Percentiles rank a stretch among this genome's conserved stretches.
phyloP scores from a whole-genome alignment of 2,329 filamentous ascomycete genomes.

The Fusarium sp. region DNA sequence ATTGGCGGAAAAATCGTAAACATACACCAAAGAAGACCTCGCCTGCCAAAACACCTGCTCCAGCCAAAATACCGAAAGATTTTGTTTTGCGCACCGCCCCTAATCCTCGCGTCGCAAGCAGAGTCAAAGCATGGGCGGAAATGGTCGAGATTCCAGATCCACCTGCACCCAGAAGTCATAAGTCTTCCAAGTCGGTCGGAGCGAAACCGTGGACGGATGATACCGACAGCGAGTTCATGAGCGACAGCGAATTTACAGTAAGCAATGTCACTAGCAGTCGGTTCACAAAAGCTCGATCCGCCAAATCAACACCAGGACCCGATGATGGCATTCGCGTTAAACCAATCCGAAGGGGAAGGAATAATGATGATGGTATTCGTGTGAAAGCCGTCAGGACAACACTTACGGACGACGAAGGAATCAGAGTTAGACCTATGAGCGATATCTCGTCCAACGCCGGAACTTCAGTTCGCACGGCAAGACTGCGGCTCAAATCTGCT shows the following conservation, averaged over 20 bases:
- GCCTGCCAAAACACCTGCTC: constrained; percentile 46
- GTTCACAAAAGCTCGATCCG: constrained; percentile 32
- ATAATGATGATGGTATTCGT: constrained; percentile 49
- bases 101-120: constrained; percentile 67
- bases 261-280: constrained; percentile 40
- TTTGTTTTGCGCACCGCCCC: constrained; percentile 64
- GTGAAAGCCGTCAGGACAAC: constrained; percentile 41
- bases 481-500: constrained; percentile 44
- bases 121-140: constrained; percentile 71
- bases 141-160: constrained; percentile 62
- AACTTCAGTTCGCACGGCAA: constrained; percentile 40
- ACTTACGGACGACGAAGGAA: constrained; percentile 46
- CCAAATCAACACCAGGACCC: constrained; percentile 41
- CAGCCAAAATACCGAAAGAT: constrained; percentile 63
- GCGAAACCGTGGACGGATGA: constrained; percentile 42
- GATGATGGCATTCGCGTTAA: constrained; percentile 59
- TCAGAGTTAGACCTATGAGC: constrained; percentile 46
- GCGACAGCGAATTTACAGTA: constrained; percentile 47
- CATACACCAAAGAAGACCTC: constrained; percentile 57
- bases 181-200: constrained; percentile 50
- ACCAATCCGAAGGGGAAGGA: constrained; percentile 49
- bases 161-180: constrained; percentile 50
- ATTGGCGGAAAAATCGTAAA: constrained; percentile 78
- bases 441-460: constrained; percentile 43
- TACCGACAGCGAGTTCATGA: constrained; percentile 43